Evolutionary conservation across 2,329 filamentous ascomycete species (phyloP).

Genomic region (Diaporthe aspalathi): DNA sequence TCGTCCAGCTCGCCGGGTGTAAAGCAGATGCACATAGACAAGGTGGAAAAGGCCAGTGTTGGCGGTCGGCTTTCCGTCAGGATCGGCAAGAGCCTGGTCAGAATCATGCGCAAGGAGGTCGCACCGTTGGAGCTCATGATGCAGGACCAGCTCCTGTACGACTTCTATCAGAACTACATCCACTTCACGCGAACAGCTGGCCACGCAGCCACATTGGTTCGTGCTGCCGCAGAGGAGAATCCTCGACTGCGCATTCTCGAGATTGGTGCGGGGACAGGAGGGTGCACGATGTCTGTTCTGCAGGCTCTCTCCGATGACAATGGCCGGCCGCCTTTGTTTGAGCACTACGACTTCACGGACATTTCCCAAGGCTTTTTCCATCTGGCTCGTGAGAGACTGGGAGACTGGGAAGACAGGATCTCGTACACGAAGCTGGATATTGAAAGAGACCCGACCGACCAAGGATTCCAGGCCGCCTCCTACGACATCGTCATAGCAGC

Average conservation of each 20-base stretch:
- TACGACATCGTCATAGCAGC: conserved; percentile 49
- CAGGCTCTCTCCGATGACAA: background rate
- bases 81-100: conserved; percentile 47
- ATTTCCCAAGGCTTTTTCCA: background rate
- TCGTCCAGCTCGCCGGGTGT: background rate
- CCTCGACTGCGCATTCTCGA: conserved; percentile 20
- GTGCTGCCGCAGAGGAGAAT: background rate
- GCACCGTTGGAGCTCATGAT: conserved; percentile 51
- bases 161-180: conserved; percentile 44
- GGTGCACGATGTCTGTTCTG: background rate
- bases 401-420: background rate
- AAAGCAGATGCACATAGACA: background rate
- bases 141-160: conserved; percentile 48
- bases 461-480: conserved; percentile 46
- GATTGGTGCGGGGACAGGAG: conserved; percentile 8
- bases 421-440: conserved; percentile 43
- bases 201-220: background rate
- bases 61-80: conserved; percentile 46
- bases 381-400: background rate
- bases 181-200: conserved; percentile 40
- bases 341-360: conserved; percentile 25
- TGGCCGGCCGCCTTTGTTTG: background rate
- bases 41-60: conserved; percentile 39
- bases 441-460: conserved; percentile 42
- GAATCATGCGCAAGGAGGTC: conserved; percentile 48